Evolutionary conservation across 352 stramenopile genomes (phyloP).

Genomic region (Peronospora destructor): DNA sequence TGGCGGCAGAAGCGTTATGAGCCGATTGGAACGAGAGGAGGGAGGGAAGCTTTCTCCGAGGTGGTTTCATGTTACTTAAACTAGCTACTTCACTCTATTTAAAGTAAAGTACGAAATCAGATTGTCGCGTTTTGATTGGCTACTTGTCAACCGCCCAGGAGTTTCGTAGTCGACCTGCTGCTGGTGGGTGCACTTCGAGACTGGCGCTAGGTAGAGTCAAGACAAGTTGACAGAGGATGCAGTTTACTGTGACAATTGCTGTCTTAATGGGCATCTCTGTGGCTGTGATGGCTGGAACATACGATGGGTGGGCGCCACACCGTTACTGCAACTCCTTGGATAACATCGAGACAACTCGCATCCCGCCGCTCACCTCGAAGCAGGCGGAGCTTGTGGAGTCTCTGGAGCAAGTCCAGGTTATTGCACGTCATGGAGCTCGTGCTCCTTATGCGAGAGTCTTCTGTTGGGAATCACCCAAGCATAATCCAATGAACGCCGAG

Average conservation of each 20-base stretch:
- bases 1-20: not conserved
- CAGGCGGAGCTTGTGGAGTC: conserved; percentile 55
- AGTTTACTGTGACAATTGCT: conserved; percentile 21
- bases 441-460: conserved; percentile 67
- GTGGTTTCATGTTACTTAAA: conserved; percentile 7
- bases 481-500: conserved; percentile 67
- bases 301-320: conserved; percentile 72
- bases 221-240: conserved; percentile 20
- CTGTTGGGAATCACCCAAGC: conserved; percentile 61
- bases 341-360: conserved; percentile 48
- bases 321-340: conserved; percentile 75
- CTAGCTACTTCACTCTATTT: not conserved
- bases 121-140: conserved; percentile 11
- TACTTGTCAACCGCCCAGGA: conserved; percentile 6
- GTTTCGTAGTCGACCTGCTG: too few relatives aligned
- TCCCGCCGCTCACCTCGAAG: conserved; percentile 50
- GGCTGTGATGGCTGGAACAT: conserved; percentile 30
- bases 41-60: conserved; percentile 1
- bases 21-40: conserved; percentile 9
- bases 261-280: conserved; percentile 9
- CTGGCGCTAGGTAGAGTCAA: not conserved
- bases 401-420: conserved; percentile 79
- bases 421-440: conserved; percentile 70
- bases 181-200: conserved; percentile 4
- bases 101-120: conserved; percentile 3